These are phyloP conservation scores for Gloeophyllum trabeum DNA, from an alignment of 768 basidiomycete genomes.

Conservation along the genomic window DNA sequence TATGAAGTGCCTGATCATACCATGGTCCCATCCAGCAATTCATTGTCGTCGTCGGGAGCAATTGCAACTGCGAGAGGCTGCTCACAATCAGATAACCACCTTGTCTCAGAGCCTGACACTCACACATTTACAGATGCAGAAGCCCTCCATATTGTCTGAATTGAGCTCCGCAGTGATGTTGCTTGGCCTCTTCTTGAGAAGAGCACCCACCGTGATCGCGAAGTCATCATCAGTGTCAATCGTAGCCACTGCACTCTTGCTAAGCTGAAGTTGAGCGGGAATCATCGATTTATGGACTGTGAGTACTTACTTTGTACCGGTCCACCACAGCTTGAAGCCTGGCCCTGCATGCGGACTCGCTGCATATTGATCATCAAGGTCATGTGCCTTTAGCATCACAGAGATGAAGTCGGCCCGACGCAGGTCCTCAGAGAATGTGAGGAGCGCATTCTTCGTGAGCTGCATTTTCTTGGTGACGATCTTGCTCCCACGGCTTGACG, in stretches of 20 bases:
- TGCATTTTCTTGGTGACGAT: background rate
- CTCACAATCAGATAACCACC: background rate
- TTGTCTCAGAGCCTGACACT: background rate
- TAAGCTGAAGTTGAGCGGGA: slow-evolving; percentile 1
- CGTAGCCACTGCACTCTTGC: slow-evolving; percentile 5
- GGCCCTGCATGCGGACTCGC: slow-evolving; percentile 12
- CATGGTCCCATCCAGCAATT: slow-evolving; percentile 8
- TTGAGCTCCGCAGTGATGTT: slow-evolving; percentile 12
- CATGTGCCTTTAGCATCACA: slow-evolving; percentile 3
- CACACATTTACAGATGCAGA: slow-evolving; percentile 7
- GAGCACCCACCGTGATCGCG: background rate
- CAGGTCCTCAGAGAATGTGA: background rate
- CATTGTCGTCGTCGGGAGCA: slow-evolving; percentile 7
- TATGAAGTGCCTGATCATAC: slow-evolving; percentile 3
- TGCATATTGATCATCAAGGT: slow-evolving; percentile 8
- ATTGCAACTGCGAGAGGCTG: background rate
- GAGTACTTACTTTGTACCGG: slow-evolving; percentile 9
- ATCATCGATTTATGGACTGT: background rate
- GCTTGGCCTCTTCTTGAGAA: slow-evolving; percentile 8
- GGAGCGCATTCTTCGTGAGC: slow-evolving; percentile 1
- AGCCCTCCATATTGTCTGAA: slow-evolving; percentile 13
- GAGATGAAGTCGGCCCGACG: background rate
- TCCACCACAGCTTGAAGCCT: slow-evolving; percentile 13
- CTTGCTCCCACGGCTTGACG: background rate
- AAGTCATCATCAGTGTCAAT: slow-evolving; percentile 7